Evolutionary conservation across 2,329 filamentous ascomycete species (phyloP), one percentile per base, ranked within the genome.

Genomic region (Colletotrichum sp.): DNA sequence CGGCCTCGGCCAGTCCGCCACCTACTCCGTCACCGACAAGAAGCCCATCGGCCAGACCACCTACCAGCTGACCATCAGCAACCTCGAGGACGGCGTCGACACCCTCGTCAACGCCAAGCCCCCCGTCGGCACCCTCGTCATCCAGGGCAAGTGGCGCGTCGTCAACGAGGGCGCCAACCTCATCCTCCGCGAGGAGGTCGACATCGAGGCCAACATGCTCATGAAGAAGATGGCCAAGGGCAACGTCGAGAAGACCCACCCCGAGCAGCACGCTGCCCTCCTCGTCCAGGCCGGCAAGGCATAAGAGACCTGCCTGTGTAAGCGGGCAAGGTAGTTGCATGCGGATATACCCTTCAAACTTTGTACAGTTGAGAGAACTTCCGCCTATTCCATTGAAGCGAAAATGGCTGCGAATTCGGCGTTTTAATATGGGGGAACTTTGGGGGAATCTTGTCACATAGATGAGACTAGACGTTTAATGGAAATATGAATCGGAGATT

Each of bases 181-280:
- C 74, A 48, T 74, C 18, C 74, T 75, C 58, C 74, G 64, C 27
- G 74, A 75, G 74, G 70, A 75, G 56, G 74, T 75, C 34, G 70
- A 74, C 27, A 75, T 76, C 34, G 74, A 76, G 39, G 74, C 74
- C 70, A 76, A 76, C 70, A 58, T 76, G 64, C 27, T 76, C 48
- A 76, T 76, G 74, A 76, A 76, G 70, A 76, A 76, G 74, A 76
- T 76, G 74, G 74, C 74, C 74, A 76, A 76, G 74, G 65, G 74
- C 64, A 76, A 76, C 58, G 74, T 76, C 58, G 74, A 76, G 70
- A 76, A 76, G 64, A 76, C 74, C 22, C 74, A 76, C 64, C 74
- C 74, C 18, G 74, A 69, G 64, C 74, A 76, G 74, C 74, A 76
- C 64, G 70, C 62, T 34, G 70, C 70, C 60, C 74, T 76, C 34